Conservation (phyloP, 2,329 filamentous ascomycete genomes). For the Magnaporthiopsis incrustans region DNA sequence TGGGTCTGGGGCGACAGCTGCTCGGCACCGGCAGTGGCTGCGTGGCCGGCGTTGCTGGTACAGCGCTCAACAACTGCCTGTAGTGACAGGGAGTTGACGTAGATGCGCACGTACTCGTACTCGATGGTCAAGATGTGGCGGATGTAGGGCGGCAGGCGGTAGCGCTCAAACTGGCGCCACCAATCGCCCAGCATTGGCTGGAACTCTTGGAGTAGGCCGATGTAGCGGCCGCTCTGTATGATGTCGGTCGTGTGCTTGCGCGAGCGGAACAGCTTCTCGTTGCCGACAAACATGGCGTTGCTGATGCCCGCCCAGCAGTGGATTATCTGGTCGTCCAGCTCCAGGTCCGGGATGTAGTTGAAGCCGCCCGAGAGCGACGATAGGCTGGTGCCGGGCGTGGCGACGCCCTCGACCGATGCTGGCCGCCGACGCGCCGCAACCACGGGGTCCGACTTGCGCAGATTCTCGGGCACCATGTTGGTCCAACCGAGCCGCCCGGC, state of each 20-base stretch:
- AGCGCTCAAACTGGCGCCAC: constrained; percentile 75
- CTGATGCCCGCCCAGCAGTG: constrained; percentile 94
- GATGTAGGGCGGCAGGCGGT: constrained; percentile 57
- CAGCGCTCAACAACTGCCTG: constrained; percentile 93
- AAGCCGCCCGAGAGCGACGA: constrained; percentile 49
- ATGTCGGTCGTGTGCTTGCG: constrained; percentile 82
- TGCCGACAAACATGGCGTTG: constrained; percentile 83
- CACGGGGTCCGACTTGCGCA: constrained; percentile 51
- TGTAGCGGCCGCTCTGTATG: constrained; percentile 79
- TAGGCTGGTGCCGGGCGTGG: constrained; percentile 49
- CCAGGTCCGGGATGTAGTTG: constrained; percentile 59
- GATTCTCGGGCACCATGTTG: constrained; percentile 75
- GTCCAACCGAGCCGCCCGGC: constrained; percentile 87
- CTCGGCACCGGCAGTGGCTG: constrained; percentile 25
- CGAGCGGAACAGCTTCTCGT: constrained; percentile 80
- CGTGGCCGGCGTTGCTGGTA: constrained; percentile 60
- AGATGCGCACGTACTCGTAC: constrained; percentile 90
- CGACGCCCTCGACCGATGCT: constrained; percentile 39
- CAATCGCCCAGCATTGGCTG: constrained; percentile 71
- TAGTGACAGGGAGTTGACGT: constrained; percentile 86
- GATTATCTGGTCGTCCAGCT: constrained; percentile 61
- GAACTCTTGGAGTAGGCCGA: constrained; percentile 71
- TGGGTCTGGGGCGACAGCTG: constrained; percentile 54
- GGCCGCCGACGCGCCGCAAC: constrained; percentile 39
- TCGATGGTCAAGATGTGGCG: constrained; percentile 82